Percentiles rank a stretch among this genome's conserved stretches.
phyloP scores from a whole-genome alignment of 2,329 filamentous ascomycete genomes.

The Claviceps spartinae region DNA sequence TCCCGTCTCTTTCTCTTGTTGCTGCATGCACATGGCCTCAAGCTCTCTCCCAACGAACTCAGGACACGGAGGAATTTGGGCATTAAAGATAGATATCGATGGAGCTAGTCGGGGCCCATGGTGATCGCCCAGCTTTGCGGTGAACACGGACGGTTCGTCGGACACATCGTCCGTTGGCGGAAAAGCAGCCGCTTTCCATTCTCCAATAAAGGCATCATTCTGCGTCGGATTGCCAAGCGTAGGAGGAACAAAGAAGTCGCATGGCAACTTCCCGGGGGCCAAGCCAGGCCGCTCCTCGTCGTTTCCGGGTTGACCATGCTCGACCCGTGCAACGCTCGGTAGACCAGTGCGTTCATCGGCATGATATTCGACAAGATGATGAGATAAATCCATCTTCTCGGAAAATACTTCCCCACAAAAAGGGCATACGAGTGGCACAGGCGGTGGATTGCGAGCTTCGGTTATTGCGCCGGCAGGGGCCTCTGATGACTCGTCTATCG shows the following conservation, averaged over 20 bases:
- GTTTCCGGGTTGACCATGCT: not conserved
- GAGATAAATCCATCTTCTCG: not conserved
- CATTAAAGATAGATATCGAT: not conserved
- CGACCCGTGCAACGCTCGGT: not conserved
- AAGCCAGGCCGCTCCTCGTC: not conserved
- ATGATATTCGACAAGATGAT: not conserved
- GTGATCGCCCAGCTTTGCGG: not conserved
- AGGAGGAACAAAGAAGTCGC: not conserved
- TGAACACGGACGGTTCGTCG: not conserved
- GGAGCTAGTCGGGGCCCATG: not conserved
- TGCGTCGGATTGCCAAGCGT: not conserved
- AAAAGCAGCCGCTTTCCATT: not conserved
- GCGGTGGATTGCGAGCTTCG: not conserved
- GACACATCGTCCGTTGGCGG: not conserved
- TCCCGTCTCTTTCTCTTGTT: not conserved
- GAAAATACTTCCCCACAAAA: not conserved
- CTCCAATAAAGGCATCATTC: not conserved
- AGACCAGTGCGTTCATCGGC: not conserved
- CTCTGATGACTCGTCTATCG: conserved; percentile 4
- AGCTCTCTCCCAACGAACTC: not conserved
- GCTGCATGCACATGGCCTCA: not conserved
- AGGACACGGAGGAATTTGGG: not conserved
- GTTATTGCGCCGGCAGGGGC: not conserved
- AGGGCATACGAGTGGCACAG: not conserved
- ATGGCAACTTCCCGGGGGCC: not conserved